These are phyloP conservation scores for Microthlaspi erraticum DNA, from an alignment of 345 rosid species.

Conservation along the genomic window DNA sequence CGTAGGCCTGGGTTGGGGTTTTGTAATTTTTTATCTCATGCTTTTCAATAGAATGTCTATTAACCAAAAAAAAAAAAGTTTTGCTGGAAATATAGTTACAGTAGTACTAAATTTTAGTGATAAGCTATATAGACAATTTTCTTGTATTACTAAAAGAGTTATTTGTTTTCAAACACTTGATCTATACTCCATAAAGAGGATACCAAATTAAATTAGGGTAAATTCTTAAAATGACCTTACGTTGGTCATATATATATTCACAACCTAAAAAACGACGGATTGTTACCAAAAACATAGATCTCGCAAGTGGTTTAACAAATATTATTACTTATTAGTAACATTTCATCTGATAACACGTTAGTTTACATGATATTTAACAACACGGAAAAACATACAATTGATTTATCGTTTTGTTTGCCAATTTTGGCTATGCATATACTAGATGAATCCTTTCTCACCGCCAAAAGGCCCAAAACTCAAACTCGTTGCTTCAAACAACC, in stretches of 20 bases:
- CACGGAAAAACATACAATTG: neutral
- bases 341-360: too few relatives aligned
- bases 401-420: neutral
- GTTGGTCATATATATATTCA: too few relatives aligned
- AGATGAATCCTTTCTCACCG: neutral
- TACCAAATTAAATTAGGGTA: neutral
- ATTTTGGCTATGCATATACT: neutral
- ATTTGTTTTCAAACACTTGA: neutral
- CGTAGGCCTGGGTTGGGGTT: neutral
- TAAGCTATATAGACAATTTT: neutral
- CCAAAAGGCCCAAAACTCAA: conserved; percentile 10
- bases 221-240: too few relatives aligned
- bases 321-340: too few relatives aligned
- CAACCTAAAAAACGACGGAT: too few relatives aligned
- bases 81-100: neutral
- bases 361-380: too few relatives aligned
- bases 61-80: too few relatives aligned
- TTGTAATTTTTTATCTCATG: neutral
- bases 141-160: neutral
- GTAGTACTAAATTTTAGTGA: neutral
- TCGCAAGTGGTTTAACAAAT: too few relatives aligned
- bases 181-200: neutral
- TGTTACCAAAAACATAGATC: too few relatives aligned
- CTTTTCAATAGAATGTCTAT: neutral
- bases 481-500: conserved; percentile 12